phyloP scores from a whole-genome alignment of 164 flowering plant genomes.

The Vitis labrusca region DNA sequence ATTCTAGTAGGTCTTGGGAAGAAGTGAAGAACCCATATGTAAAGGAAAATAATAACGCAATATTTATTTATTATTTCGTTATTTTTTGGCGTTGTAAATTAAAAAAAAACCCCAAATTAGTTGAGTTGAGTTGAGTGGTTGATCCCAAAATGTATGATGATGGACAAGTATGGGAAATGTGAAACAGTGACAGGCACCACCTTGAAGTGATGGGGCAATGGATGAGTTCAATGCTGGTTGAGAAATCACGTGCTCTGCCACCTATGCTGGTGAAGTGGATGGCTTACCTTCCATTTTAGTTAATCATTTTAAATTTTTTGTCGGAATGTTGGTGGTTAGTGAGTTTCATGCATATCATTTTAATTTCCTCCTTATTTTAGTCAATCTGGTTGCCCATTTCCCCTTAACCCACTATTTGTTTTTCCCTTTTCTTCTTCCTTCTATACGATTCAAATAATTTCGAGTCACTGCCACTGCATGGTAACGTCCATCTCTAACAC shows the following conservation, averaged over 20 bases:
- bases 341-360: conserved; percentile 4
- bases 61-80: no score
- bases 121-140: background rate
- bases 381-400: conserved; percentile 4
- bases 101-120: background rate
- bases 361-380: conserved; percentile 6
- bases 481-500: no score
- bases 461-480: no score
- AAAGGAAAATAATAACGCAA: no score
- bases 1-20: no score
- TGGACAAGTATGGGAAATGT: background rate
- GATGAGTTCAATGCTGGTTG: conserved; percentile 12
- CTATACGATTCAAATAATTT: no score
- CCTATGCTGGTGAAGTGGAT: conserved; percentile 27
- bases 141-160: background rate
- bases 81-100: no score
- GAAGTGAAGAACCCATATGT: no score
- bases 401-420: no score
- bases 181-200: conserved; percentile 10
- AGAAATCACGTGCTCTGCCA: conserved; percentile 28
- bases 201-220: background rate
- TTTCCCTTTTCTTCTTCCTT: no score
- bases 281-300: conserved; percentile 27
- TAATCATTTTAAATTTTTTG: conserved; percentile 12
- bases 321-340: conserved; percentile 25